Evolutionary conservation across 805 yeast species (phyloP).

Genomic region (Saturnispora hagleri): DNA sequence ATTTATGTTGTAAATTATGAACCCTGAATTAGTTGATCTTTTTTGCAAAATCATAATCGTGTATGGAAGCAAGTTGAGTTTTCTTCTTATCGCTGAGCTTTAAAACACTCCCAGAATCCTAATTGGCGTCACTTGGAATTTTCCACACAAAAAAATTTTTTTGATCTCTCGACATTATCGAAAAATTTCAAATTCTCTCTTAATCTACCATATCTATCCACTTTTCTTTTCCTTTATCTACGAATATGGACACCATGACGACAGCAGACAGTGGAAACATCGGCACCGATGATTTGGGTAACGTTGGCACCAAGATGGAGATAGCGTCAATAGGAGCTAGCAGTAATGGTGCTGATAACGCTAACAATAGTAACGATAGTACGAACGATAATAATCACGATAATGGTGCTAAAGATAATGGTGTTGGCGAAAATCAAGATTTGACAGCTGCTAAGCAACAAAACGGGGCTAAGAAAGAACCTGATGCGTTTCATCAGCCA

Average conservation of each 20-base stretch:
- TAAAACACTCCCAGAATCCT: not conserved
- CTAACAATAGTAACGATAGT: not conserved
- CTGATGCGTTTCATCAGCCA: constrained; percentile 35
- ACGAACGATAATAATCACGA: too few relatives aligned
- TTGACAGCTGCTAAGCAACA: not conserved
- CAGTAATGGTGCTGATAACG: not conserved
- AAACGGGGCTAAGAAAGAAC: not conserved
- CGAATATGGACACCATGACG: not conserved
- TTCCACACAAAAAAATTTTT: constrained; percentile 36
- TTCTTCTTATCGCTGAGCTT: not conserved
- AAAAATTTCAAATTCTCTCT: constrained; percentile 47
- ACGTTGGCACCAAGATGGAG: not conserved
- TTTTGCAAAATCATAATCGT: too few relatives aligned
- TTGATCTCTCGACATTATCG: constrained; percentile 30
- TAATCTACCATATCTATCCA: not conserved
- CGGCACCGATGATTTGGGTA: not conserved
- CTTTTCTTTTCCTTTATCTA: not conserved
- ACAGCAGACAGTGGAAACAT: not conserved
- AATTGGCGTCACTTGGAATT: not conserved
- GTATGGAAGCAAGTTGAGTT: not conserved
- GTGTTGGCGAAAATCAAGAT: not conserved
- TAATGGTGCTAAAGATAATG: not conserved
- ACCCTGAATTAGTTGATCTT: not conserved
- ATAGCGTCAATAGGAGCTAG: not conserved
- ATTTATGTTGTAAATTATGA: not conserved